These are phyloP conservation scores for Termitomyces sp. DNA, from an alignment of 768 basidiomycete species.

Conservation along the genomic window DNA sequence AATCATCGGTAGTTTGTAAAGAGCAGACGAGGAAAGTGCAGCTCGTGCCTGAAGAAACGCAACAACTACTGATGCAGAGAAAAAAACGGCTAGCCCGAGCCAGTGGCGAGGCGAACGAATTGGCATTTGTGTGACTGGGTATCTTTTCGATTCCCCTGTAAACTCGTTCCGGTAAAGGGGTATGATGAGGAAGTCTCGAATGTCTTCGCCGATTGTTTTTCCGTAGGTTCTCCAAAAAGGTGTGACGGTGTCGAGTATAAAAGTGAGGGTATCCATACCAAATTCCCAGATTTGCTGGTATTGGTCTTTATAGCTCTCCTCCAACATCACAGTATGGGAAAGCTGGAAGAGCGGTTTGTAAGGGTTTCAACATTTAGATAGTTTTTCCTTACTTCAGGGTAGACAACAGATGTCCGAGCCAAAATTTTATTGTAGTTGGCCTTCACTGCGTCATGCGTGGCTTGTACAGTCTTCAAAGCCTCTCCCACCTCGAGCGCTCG, in stretches of 20 bases:
- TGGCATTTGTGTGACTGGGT: slow-evolving; percentile 53
- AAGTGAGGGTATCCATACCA: slow-evolving; percentile 71
- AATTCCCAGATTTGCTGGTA: slow-evolving; percentile 82
- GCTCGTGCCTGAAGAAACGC: slow-evolving; percentile 53
- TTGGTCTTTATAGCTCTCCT: slow-evolving; percentile 75
- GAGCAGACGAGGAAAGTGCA: slow-evolving; percentile 46
- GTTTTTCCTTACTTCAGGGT: slow-evolving; percentile 57
- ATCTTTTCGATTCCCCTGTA: slow-evolving; percentile 69
- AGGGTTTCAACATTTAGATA: not conserved
- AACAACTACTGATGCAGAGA: slow-evolving; percentile 38
- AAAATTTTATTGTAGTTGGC: slow-evolving; percentile 58
- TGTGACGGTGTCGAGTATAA: slow-evolving; percentile 70
- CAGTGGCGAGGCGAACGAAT: slow-evolving; percentile 64
- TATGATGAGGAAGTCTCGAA: slow-evolving; percentile 76
- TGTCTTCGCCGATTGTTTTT: slow-evolving; percentile 74
- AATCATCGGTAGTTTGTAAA: slow-evolving; percentile 55
- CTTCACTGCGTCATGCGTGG: slow-evolving; percentile 52
- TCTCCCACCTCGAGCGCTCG: slow-evolving; percentile 46
- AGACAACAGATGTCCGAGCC: slow-evolving; percentile 66
- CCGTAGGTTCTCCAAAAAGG: slow-evolving; percentile 82
- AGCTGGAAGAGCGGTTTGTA: slow-evolving; percentile 34
- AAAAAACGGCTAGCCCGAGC: slow-evolving; percentile 54
- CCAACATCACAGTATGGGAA: slow-evolving; percentile 62
- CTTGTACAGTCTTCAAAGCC: slow-evolving; percentile 47
- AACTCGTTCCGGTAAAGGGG: slow-evolving; percentile 83